These are phyloP conservation scores for Chlamydomonas urium DNA, from an alignment of 139 green algal genomes.

Conservation along the genomic window DNA sequence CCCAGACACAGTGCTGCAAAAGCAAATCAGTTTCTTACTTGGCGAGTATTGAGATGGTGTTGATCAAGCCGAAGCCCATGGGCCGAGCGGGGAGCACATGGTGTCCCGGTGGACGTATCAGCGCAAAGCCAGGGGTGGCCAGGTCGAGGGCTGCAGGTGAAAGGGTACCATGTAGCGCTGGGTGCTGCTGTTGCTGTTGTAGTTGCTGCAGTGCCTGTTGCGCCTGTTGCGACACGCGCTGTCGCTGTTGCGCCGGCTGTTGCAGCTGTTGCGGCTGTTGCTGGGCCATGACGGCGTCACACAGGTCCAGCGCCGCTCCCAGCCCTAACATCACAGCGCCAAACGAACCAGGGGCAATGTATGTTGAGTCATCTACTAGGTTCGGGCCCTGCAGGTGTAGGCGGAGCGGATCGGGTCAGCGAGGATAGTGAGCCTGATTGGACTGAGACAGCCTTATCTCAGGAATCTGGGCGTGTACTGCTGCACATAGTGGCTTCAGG, in stretches of 20 bases:
- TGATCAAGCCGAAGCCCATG: slow-evolving; percentile 92
- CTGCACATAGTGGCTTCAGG: too few species aligned
- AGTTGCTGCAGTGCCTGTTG: slow-evolving; percentile 1
- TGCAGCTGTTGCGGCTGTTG: background rate
- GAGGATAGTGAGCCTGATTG: too few species aligned
- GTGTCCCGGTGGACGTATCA: slow-evolving; percentile 83
- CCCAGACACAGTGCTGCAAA: slow-evolving; percentile 13
- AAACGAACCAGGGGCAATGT: slow-evolving; percentile 35
- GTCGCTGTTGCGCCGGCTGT: background rate
- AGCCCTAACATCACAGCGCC: slow-evolving; percentile 15
- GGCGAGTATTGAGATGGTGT: slow-evolving; percentile 69
- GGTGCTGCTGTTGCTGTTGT: background rate
- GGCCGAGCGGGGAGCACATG: slow-evolving; percentile 61
- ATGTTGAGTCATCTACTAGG: slow-evolving; percentile 43
- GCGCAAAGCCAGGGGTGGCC: slow-evolving; percentile 53
- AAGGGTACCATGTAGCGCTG: background rate
- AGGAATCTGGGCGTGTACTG: too few species aligned
- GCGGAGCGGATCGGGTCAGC: too few species aligned
- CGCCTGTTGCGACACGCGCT: too few species aligned
- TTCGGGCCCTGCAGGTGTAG: slow-evolving; percentile 31
- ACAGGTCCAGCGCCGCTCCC: background rate
- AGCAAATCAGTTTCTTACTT: slow-evolving; percentile 33
- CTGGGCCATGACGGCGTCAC: slow-evolving; percentile 13
- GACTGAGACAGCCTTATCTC: too few species aligned
- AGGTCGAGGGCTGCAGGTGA: background rate